These are phyloP conservation scores for Phytophthora sansomeana DNA, from an alignment of 352 stramenopile species.

Conservation along the genomic window DNA sequence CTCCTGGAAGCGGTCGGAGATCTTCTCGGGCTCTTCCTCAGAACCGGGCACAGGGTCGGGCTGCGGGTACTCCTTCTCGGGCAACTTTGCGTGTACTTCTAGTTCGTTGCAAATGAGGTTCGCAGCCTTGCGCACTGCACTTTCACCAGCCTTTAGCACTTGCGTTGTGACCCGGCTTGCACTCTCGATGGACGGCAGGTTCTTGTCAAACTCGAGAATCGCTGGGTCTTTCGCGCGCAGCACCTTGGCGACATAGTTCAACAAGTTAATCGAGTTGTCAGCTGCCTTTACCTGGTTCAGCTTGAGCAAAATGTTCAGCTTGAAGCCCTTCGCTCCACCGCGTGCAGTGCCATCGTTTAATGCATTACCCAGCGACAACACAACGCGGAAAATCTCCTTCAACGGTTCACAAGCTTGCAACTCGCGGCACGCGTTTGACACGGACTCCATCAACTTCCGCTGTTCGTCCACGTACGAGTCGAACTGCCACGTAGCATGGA, in stretches of 20 bases:
- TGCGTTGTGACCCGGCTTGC: conserved; percentile 82
- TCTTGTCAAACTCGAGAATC: conserved; percentile 81
- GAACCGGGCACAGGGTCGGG: conserved; percentile 26
- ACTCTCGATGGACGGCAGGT: conserved; percentile 74
- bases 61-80: conserved; percentile 44
- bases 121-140: conserved; percentile 75
- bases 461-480: conserved; percentile 86
- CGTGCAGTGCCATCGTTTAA: conserved; percentile 88
- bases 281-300: conserved; percentile 87
- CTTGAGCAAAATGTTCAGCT: conserved; percentile 89
- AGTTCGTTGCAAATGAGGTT: conserved; percentile 78
- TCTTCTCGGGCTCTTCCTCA: conserved; percentile 40
- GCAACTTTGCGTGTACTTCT: conserved; percentile 71
- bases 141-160: conserved; percentile 80
- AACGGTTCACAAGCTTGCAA: conserved; percentile 90
- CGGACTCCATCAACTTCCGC: conserved; percentile 74
- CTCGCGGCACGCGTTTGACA: conserved; percentile 91
- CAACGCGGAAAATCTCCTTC: conserved; percentile 86
- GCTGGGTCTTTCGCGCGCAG: conserved; percentile 70
- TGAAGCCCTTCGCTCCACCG: conserved; percentile 90
- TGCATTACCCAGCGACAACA: conserved; percentile 91
- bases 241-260: conserved; percentile 83
- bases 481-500: conserved; percentile 88
- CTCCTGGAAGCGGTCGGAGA: conserved; percentile 80
- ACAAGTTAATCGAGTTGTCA: conserved; percentile 85